phyloP scores from a whole-genome alignment of 805 yeast species.

The Candida parachauliodes region DNA sequence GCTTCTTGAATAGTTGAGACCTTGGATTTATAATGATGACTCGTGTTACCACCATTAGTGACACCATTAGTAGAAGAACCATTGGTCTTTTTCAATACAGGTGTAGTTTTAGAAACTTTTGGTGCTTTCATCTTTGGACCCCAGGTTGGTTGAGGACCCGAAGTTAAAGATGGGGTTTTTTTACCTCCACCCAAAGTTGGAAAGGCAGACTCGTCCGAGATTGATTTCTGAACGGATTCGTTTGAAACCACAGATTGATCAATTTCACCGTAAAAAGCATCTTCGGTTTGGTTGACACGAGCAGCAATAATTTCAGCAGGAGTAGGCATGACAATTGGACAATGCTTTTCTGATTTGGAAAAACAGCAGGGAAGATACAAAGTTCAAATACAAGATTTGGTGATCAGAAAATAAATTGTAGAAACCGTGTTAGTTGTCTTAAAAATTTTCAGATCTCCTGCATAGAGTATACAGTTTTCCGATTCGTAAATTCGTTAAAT shows the following conservation, averaged over 20 bases:
- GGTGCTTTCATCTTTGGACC: slow-evolving; percentile 31
- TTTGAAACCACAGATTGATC: slow-evolving; percentile 11
- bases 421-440: slow-evolving; percentile 1
- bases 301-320: slow-evolving; percentile 50
- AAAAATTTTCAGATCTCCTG: slow-evolving; percentile 2
- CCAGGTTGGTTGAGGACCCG: slow-evolving; percentile 34
- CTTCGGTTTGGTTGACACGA: slow-evolving; percentile 21
- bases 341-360: slow-evolving; percentile 9
- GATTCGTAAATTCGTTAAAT: neutral
- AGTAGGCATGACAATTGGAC: slow-evolving; percentile 31
- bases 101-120: slow-evolving; percentile 13
- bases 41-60: slow-evolving; percentile 8
- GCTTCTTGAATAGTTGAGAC: slow-evolving; percentile 72
- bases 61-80: slow-evolving; percentile 11
- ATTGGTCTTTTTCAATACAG: slow-evolving; percentile 12
- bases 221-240: slow-evolving; percentile 19
- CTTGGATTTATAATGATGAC: slow-evolving; percentile 28
- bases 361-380: slow-evolving; percentile 7
- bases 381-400: neutral
- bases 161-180: slow-evolving; percentile 25
- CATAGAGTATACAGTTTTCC: neutral
- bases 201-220: slow-evolving; percentile 54
- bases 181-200: slow-evolving; percentile 59
- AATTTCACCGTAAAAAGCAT: slow-evolving; percentile 4
- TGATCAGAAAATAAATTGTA: neutral